phyloP scores from a whole-genome alignment of 1,284 basidiomycete genomes.

The Rhodotorula mucilaginosa region DNA sequence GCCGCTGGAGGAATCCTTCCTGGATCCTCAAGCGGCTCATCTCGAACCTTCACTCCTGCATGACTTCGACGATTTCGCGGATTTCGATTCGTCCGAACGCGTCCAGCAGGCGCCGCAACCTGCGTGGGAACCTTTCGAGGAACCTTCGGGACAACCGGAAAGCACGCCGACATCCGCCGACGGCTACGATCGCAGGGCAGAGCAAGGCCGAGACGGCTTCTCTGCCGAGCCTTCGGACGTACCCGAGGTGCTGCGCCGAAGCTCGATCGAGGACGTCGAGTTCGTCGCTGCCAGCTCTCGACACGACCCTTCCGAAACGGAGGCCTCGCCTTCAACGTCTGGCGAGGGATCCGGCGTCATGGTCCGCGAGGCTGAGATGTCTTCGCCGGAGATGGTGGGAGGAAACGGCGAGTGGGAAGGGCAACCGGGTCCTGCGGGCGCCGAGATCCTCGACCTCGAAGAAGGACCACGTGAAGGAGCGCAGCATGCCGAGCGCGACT shows the following conservation, averaged over 20 bases:
- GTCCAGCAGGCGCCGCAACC: background rate
- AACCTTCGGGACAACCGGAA: slow-evolving; percentile 4
- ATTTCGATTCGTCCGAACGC: background rate
- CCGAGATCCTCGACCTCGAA: slow-evolving; percentile 12
- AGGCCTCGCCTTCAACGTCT: background rate
- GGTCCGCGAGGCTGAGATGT: slow-evolving; percentile 9
- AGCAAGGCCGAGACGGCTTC: background rate
- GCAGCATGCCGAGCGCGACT: background rate
- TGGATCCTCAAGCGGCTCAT: slow-evolving; percentile 1
- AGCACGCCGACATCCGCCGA: background rate
- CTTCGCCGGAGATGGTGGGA: slow-evolving; percentile 27
- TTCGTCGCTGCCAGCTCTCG: background rate
- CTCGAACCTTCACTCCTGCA: background rate
- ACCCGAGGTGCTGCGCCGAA: background rate
- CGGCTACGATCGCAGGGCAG: background rate
- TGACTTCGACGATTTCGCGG: slow-evolving; percentile 13
- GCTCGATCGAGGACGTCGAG: background rate
- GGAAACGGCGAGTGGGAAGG: slow-evolving; percentile 21
- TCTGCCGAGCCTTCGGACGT: background rate
- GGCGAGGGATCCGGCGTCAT: background rate
- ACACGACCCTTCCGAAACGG: background rate
- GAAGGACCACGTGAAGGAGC: background rate
- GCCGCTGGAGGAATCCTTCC: background rate
- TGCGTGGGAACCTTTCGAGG: slow-evolving; percentile 15
- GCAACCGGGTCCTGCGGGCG: slow-evolving; percentile 18